Conservation (phyloP, 371 early-diverging fungal species). For the Circinella minor region DNA sequence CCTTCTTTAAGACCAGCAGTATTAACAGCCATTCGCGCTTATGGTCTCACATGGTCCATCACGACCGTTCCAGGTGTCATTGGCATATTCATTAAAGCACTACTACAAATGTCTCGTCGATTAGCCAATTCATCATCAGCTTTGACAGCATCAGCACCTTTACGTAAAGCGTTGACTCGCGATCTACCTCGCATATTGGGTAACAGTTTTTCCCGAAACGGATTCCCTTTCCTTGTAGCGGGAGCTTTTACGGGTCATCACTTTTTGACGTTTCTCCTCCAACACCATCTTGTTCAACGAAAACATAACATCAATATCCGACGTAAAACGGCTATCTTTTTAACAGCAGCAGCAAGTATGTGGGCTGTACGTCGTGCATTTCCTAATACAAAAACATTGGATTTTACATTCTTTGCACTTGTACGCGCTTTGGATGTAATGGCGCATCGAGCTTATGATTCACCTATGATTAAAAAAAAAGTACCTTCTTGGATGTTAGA, state of each 20-base stretch:
- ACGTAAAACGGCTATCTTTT: slow-evolving; percentile 25
- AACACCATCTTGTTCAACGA: not conserved
- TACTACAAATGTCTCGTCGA: not conserved
- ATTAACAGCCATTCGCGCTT: slow-evolving; percentile 42
- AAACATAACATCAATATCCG: slow-evolving; percentile 7
- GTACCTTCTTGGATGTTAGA: slow-evolving; percentile 55
- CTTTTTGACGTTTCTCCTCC: slow-evolving; percentile 22
- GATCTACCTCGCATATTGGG: slow-evolving; percentile 26
- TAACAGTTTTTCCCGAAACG: slow-evolving; percentile 37
- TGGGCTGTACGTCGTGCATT: slow-evolving; percentile 35
- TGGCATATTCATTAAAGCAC: slow-evolving; percentile 28
- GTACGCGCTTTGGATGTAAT: slow-evolving; percentile 65
- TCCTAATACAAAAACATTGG: slow-evolving; percentile 52
- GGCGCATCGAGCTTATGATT: slow-evolving; percentile 45
- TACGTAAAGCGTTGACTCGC: slow-evolving; percentile 23
- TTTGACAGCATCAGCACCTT: slow-evolving; percentile 11
- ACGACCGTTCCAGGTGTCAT: slow-evolving; percentile 37
- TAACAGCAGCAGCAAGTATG: slow-evolving; percentile 35
- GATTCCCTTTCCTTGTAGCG: slow-evolving; percentile 41
- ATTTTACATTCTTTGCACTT: slow-evolving; percentile 64
- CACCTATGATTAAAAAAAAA: slow-evolving; percentile 36
- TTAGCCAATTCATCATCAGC: not conserved
- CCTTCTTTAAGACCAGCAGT: slow-evolving; percentile 27
- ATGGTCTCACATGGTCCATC: slow-evolving; percentile 42
- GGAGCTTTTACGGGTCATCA: slow-evolving; percentile 41